A percentile compares a stretch with the other conserved stretches of the same genome.
These are phyloP conservation scores for Microcos paniculata DNA, from an alignment of 345 rosid species.

Conservation along the genomic window DNA sequence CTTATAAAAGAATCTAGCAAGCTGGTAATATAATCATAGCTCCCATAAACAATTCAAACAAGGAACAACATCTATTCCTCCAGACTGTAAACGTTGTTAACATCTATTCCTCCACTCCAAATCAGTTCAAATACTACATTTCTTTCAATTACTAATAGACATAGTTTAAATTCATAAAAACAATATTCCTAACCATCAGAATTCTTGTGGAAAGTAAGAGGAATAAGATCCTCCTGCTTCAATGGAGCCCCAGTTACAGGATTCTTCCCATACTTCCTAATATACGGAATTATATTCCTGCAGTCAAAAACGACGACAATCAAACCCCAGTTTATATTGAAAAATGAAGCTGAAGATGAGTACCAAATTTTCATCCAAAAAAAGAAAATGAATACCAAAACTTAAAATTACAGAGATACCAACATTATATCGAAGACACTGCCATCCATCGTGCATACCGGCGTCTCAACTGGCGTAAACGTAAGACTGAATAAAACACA, in stretches of 20 bases:
- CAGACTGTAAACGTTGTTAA: too few species aligned
- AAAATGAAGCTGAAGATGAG: background rate
- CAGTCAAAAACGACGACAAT: slow-evolving; percentile 16
- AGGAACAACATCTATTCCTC: slow-evolving; percentile 1
- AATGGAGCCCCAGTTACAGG: slow-evolving; percentile 79
- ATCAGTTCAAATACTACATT: background rate
- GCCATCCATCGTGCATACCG: slow-evolving; percentile 81
- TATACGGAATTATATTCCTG: slow-evolving; percentile 80
- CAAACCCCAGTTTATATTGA: background rate
- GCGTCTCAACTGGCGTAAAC: slow-evolving; percentile 77
- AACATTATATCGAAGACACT: slow-evolving; percentile 87
- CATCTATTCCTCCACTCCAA: too few species aligned
- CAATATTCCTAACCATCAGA: slow-evolving; percentile 54
- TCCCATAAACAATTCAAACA: background rate
- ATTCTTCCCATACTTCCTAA: slow-evolving; percentile 78
- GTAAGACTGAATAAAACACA: slow-evolving; percentile 70
- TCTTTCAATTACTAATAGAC: background rate
- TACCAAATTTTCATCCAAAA: too few species aligned
- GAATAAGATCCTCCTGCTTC: slow-evolving; percentile 71
- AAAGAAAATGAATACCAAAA: too few species aligned
- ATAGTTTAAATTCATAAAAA: background rate
- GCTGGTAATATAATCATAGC: background rate
- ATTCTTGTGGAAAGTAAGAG: slow-evolving; percentile 82
- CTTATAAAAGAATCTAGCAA: background rate
- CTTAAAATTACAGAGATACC: slow-evolving; percentile 23